Evolutionary conservation across 2,329 filamentous ascomycete species (phyloP), one percentile per base, ranked within the genome.

Genomic region (Ceratocystis cubensis): DNA sequence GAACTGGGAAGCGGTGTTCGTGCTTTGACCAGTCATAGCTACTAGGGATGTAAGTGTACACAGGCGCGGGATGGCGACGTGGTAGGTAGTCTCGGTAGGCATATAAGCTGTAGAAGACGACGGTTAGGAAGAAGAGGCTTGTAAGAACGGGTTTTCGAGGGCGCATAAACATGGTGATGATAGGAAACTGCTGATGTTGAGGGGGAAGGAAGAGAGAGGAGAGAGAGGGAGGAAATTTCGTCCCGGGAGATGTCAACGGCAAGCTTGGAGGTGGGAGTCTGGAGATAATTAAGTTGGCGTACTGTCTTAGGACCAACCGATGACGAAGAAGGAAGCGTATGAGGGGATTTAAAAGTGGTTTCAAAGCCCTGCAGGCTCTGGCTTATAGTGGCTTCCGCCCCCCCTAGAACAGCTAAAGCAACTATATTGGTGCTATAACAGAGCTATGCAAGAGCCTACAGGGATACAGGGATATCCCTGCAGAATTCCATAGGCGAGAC

Each of bases 101-200:
- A 70, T 82, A 83, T 69, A 88, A 84, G 8, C 88, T 13, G 78
- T 94, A 71, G 82, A 84, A 70, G 83, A 83, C 70, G 87, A 88
- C 70, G 81, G 84, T 66, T 82, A 85, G 72, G 81, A 83, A 61
- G 81, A 82, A 69, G 76, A 75, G 22, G 76, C 73, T 25, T 76
- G 75, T 41, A 74, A 76, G 33, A 78, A 76, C 37, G 76, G 76
- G n/a, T 76, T 74, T 30, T 33, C 63, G 63, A 7, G 64, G 48
- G 10, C 61, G 64, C 20, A 53, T 44, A 22, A 65, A 41, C 61
- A 66, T 66, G 44, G 44, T 65, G 30, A 30, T 22, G 53, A 30
- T 17, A 5, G 17, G 46, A 8, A 46, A 2, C 10, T 28, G 48
- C 10, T 3, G 48, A 28, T 22, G 22, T 25, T 22, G 20, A 8